Conservation (phyloP, 2,329 filamentous ascomycete species). For the Dactylonectria estremocensis region DNA sequence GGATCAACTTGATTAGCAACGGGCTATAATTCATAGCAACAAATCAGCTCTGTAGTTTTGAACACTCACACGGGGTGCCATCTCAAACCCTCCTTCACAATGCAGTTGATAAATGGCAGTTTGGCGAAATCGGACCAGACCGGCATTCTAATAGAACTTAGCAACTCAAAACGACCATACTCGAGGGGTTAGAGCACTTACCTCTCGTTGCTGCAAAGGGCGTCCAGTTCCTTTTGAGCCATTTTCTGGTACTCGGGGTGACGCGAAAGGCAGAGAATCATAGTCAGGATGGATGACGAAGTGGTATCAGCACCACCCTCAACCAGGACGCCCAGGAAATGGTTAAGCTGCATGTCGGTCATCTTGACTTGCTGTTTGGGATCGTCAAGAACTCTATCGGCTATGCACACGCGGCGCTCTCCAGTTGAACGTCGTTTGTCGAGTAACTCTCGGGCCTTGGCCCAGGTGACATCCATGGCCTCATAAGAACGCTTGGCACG, state of each 20-base stretch:
- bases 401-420: neutral
- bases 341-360: neutral
- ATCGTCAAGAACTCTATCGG: neutral
- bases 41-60: neutral
- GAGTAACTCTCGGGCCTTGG: neutral
- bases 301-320: neutral
- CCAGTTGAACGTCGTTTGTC: neutral
- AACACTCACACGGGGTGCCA: neutral
- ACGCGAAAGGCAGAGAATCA: neutral
- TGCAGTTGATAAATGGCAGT: neutral
- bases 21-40: too few species aligned
- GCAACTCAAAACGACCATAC: neutral
- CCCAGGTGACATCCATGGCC: neutral
- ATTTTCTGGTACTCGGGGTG: neutral
- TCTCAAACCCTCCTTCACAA: neutral
- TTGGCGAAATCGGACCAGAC: neutral
- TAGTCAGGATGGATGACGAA: neutral
- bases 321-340: neutral
- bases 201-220: neutral
- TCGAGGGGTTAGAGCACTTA: neutral
- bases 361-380: neutral
- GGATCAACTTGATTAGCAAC: neutral
- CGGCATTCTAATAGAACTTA: neutral
- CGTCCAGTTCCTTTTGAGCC: neutral
- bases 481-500: neutral